These are phyloP conservation scores for Emiliania huxleyi DNA, from an alignment of 78 protist genomes.

Conservation along the genomic window DNA sequence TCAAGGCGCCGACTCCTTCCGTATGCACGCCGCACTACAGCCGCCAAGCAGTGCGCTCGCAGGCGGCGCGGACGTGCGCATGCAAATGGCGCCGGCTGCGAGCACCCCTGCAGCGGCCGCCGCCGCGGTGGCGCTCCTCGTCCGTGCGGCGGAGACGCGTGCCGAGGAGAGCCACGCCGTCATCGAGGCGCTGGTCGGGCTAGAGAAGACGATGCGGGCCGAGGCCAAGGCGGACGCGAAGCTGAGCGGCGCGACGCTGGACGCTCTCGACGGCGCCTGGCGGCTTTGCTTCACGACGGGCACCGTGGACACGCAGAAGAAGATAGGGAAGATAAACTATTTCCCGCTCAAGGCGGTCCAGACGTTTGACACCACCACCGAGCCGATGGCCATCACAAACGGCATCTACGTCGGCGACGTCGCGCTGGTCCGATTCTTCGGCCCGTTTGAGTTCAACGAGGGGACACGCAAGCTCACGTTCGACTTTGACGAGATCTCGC, in stretches of 20 bases:
- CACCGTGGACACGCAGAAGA: background rate
- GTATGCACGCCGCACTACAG: too few relatives aligned
- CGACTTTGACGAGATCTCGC: background rate
- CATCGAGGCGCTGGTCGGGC: background rate
- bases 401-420: background rate
- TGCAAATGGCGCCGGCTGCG: too few relatives aligned
- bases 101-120: background rate
- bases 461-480: background rate
- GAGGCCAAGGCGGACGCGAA: background rate
- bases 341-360: background rate
- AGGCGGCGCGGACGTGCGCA: too few relatives aligned
- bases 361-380: background rate
- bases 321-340: background rate
- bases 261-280: background rate
- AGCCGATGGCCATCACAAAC: background rate
- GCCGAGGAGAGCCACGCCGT: background rate
- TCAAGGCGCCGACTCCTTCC: too few relatives aligned
- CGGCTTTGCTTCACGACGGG: constrained; percentile 22
- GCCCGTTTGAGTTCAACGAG: background rate
- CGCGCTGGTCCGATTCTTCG: background rate
- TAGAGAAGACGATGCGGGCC: background rate
- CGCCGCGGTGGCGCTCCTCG: background rate
- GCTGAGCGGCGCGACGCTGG: background rate
- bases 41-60: too few relatives aligned
- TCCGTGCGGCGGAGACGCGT: background rate